A percentile compares a stretch with the other conserved stretches of the same genome.
Evolutionary conservation across 805 yeast species (phyloP).

Genomic region (Teunomyces lycoperdinae): DNA sequence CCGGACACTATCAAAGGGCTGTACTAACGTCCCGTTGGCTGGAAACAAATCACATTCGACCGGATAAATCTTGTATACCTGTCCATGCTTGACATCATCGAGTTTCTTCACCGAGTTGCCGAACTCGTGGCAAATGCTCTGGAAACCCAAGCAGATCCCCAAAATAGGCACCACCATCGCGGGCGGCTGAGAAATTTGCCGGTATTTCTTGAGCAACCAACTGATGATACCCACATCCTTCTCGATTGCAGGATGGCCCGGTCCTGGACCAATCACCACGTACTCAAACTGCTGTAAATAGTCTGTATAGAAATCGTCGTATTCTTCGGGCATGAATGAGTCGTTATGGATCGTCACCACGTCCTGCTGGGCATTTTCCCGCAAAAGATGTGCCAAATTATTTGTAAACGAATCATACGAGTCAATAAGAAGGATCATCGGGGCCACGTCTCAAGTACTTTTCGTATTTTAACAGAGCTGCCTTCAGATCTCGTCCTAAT

Average conservation of each 20-base stretch:
- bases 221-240: slow-evolving; percentile 74
- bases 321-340: slow-evolving; percentile 34
- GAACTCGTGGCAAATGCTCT: slow-evolving; percentile 63
- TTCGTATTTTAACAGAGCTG: background rate
- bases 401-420: slow-evolving; percentile 95
- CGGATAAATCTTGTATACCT: slow-evolving; percentile 54
- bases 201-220: slow-evolving; percentile 42
- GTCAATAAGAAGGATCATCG: slow-evolving; percentile 70
- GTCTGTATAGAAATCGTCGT: slow-evolving; percentile 32
- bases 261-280: slow-evolving; percentile 93
- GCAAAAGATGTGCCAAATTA: slow-evolving; percentile 66
- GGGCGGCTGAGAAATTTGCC: slow-evolving; percentile 6
- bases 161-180: slow-evolving; percentile 54
- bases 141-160: slow-evolving; percentile 95
- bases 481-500: background rate
- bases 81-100: slow-evolving; percentile 77
- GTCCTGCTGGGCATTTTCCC: slow-evolving; percentile 45
- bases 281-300: slow-evolving; percentile 62
- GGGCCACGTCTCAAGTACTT: background rate
- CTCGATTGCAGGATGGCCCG: slow-evolving; percentile 74
- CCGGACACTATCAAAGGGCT: slow-evolving; percentile 64
- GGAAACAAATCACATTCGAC: slow-evolving; percentile 20
- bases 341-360: slow-evolving; percentile 66
- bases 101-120: slow-evolving; percentile 59
- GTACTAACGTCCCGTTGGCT: slow-evolving; percentile 19